Evolutionary conservation across 148 eudicot genomes (phyloP).

Genomic region (Gaultheria prostrata): DNA sequence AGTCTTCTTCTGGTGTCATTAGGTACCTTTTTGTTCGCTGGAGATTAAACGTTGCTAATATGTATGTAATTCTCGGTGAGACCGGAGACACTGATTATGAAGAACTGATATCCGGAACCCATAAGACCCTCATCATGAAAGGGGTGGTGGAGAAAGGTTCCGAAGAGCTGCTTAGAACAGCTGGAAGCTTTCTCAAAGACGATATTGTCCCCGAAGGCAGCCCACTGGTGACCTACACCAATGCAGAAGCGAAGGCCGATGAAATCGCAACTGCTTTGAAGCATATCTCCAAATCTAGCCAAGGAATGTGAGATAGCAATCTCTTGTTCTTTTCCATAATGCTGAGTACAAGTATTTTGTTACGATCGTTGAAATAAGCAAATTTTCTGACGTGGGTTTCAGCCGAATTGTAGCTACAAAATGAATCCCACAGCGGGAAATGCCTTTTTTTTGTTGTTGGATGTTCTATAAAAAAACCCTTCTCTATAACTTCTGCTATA

Average conservation of each 20-base stretch:
- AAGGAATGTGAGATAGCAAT: constrained; percentile 5
- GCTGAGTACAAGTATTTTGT: neutral
- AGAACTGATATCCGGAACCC: constrained; percentile 64
- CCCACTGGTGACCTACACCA: constrained; percentile 41
- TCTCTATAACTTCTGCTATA: neutral
- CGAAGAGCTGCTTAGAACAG: constrained; percentile 51
- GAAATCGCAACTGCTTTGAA: constrained; percentile 51
- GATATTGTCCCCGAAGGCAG: constrained; percentile 63
- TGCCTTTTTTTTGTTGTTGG: constrained; percentile 15
- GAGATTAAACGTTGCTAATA: constrained; percentile 69
- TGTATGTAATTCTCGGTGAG: constrained; percentile 71
- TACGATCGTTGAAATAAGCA: neutral
- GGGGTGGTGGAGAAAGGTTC: constrained; percentile 60
- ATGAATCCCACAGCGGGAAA: constrained; percentile 18
- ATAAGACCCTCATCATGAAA: constrained; percentile 63
- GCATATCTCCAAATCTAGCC: constrained; percentile 38
- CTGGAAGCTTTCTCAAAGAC: constrained; percentile 55
- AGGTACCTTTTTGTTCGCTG: constrained; percentile 77
- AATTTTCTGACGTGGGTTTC: constrained; percentile 4
- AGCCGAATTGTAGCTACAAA: constrained; percentile 7
- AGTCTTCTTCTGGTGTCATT: neutral
- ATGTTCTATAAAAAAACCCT: neutral
- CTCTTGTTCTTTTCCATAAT: neutral
- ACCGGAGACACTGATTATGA: constrained; percentile 77
- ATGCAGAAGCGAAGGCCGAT: constrained; percentile 33